Base-by-base conservation (phyloP, 192 early-diverging fungal genomes). In the Coemansia brasiliensis region DNA sequence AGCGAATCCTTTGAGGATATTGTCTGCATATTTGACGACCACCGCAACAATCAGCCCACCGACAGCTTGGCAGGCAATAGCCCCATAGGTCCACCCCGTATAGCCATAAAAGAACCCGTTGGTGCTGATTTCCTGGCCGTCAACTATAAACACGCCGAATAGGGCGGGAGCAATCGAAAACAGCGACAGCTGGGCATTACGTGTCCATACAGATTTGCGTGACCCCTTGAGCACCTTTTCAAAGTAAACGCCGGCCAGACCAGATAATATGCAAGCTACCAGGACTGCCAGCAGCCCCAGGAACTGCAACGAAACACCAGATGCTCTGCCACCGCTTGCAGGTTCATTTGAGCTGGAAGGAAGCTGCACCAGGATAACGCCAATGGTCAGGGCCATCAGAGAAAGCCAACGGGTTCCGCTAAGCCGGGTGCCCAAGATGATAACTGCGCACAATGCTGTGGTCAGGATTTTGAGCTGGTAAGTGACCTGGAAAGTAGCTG, bases 1-100 rank as follows among this genome's bases (percentile, higher is more conserved):
- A 8, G 96, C 94, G 82, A 99, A 99, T n/a, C 96, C 94, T 67
- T 99, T 99, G 35, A 99, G 80, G 56, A 99, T 98, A 61, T 98
- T 99, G 65, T 99, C 95, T 0, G 96, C 95, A 69, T 94, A 97
- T 79, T 97, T 95, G 39, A 99, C 95, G 3, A 99, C 95, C 1
- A 99, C 62, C 0, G 96, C 94, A 1, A 98, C 96, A 54, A 99
- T 86, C 7, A 99, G 77, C 5, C 96, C 96, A 37, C 96, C 96
- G 15, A 90, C 63, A 0, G 96, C 94, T 76, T 96, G 94, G 65
- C 87, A 89, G 3, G 76, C 59, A 53, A 99, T 99, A 3, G 93
- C 94, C 3, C 63, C 79, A 61, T 82, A 85, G 1, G 94, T 92
- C 83, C 93, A 87, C 22, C 44, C 22, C 38, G 83, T 93, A 75